These are phyloP conservation scores for Cadophora luteo-olivacea DNA, from an alignment of 2,329 filamentous ascomycete species.

Conservation along the genomic window DNA sequence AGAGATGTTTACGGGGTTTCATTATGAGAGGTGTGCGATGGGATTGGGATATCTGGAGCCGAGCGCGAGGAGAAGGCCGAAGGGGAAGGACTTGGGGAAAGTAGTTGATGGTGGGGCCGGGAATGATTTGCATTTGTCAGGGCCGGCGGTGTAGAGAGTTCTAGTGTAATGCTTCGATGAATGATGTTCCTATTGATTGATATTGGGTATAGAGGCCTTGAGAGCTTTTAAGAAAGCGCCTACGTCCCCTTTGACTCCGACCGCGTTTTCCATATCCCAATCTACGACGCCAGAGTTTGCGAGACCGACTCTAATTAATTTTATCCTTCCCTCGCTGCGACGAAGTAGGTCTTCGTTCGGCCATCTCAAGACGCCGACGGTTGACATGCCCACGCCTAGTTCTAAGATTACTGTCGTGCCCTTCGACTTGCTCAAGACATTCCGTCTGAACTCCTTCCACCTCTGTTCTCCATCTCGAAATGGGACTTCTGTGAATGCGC, in stretches of 20 bases:
- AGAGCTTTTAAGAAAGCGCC: not conserved
- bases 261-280: conserved; percentile 13
- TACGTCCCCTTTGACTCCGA: conserved; percentile 2
- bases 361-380: conserved; percentile 13
- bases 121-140: not conserved
- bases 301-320: conserved; percentile 11
- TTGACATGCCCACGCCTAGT: conserved; percentile 9
- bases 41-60: conserved; percentile 6
- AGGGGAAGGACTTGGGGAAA: not conserved
- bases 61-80: conserved; percentile 8
- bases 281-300: conserved; percentile 5
- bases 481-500: not conserved
- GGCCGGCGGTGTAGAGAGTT: not conserved
- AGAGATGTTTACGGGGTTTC: not conserved
- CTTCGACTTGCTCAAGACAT: not conserved
- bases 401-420: conserved; percentile 8
- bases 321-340: not conserved
- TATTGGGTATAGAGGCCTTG: not conserved
- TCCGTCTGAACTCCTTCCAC: conserved; percentile 7
- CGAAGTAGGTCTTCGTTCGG: conserved; percentile 12
- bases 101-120: conserved; percentile 3
- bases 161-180: too few relatives aligned
- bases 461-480: not conserved
- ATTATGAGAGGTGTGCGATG: conserved; percentile 10
- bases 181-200: not conserved